Evolutionary conservation across 805 yeast genomes (phyloP), one percentile per base, ranked within the genome.

Genomic region (Candida succiphila): DNA sequence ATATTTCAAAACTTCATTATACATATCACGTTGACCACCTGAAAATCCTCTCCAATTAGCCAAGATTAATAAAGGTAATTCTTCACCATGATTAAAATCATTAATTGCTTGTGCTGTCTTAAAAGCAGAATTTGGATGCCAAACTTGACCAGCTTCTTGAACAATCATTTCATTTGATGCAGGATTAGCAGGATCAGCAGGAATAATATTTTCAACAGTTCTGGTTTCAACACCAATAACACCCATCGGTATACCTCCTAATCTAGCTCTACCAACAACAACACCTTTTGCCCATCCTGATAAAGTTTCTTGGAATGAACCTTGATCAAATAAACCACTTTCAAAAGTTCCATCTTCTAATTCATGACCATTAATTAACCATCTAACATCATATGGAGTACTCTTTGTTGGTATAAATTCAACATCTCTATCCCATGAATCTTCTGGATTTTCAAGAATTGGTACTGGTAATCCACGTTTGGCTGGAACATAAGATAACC

Each of bases 31-130:
- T 70, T 92, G 99, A 59, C 99, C 98, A 69, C 99, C 98, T 46
- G 96, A 86, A 78, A 92, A 92, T 53, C 99, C 99, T 78, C 99
- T 84, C 99, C 99, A 92, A 75, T 92, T 92, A 39, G 98, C 98
- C 48, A 92, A 67, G 45, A 92, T 86, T 94, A 92, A 84, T 60
- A 92, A 70, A 43, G 99, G 99, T 54, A 92, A 72, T 62, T 88
- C 89, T 63, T 92, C 99, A 70, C 99, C 99, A 55, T 86, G 67
- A 71, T 92, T 92, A 76, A 92, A 92, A 58, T 92, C 98, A 45
- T 80, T 81, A 50, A 92, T 89, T 17, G 98, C 97, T 67, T 92
- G 98, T 3, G 99, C 95, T 29, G 99, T 92, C 77, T 92, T 92
- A 74, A 83, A 92, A 15, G 99, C 98, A 41, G 95, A 83, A 68